Evolutionary conservation across 192 early-diverging fungal genomes (phyloP).

Genomic region (Backusella tuberculispora): DNA sequence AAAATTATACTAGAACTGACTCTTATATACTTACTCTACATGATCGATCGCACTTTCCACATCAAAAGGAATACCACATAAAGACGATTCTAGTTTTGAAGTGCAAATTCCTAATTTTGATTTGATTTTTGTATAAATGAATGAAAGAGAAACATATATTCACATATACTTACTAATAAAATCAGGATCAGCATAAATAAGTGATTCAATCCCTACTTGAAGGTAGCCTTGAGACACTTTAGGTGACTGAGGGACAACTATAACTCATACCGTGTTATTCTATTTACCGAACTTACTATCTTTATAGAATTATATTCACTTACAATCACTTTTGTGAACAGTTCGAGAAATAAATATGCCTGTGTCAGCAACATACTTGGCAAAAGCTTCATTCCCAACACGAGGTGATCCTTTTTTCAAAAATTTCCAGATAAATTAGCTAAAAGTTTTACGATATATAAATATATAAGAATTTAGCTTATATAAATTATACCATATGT

Average conservation of each 20-base stretch:
- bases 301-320: neutral
- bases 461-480: too few species aligned
- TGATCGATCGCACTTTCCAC: neutral
- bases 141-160: neutral
- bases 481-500: neutral
- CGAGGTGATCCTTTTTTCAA: neutral
- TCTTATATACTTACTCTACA: conserved; percentile 6
- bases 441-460: too few species aligned
- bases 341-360: neutral
- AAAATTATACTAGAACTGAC: neutral
- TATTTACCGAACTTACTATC: too few species aligned
- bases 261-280: neutral
- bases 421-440: too few species aligned
- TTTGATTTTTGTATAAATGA: neutral
- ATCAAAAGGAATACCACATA: neutral
- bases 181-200: neutral
- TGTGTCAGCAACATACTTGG: neutral
- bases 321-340: neutral
- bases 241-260: neutral
- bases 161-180: neutral
- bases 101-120: neutral
- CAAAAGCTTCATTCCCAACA: neutral
- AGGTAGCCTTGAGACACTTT: conserved; percentile 5
- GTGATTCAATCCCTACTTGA: neutral
- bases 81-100: neutral